Base-by-base conservation (phyloP, 257 asterid genomes). In the Lavandula angustifolia region DNA sequence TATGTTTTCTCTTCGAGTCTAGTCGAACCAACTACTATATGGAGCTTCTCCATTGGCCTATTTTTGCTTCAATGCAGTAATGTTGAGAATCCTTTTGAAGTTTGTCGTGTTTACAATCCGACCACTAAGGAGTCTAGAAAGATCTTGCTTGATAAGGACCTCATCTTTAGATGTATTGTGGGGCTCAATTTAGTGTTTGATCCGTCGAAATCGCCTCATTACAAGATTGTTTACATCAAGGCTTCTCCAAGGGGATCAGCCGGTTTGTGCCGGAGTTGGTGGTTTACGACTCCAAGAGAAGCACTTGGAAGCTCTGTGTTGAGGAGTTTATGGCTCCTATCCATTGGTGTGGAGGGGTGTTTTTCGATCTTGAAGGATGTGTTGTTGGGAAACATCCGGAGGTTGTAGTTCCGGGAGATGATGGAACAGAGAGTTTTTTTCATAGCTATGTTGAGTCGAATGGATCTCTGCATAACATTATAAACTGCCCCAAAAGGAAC, bases 11-110 rank as follows among this genome's bases (percentile, higher is more conserved):
- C 77, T 12, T 43, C 75, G 16, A 1, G 70, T 37, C 66, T 79
- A 17, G 29, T 2, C 7, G 51, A 60, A 1, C 81, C 77, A n/a
- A 55, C 75, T 6, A 55, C 75, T 6, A 38, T 75, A 5, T 18
- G 63, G 59, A 65, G 79, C 75, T 69, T 42, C 57, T 79, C 68
- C 70, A 73, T 66, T 7, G 81, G 84, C 70, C 51, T 79, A n/a
- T 63, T 79, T 18, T 48, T 79, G 67, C 81, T 78, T 29, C 70
- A 52, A 5, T 66, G 70, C 33, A 50, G 53, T 33, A n/a, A 14
- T 17, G 8, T 13, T 10, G 68, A 72, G 59, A 14, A 22, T 22
- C 66, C 72, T 29, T 22, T 44, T 3, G 68, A 52, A 42, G 72
- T 57, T 32, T 73, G 69, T 61, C 41, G 12, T 40, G 63, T 79